Evolutionary conservation across 441 rosid species (phyloP), one percentile per base, ranked within the genome.

Genomic region (Metrosideros polymorpha): DNA sequence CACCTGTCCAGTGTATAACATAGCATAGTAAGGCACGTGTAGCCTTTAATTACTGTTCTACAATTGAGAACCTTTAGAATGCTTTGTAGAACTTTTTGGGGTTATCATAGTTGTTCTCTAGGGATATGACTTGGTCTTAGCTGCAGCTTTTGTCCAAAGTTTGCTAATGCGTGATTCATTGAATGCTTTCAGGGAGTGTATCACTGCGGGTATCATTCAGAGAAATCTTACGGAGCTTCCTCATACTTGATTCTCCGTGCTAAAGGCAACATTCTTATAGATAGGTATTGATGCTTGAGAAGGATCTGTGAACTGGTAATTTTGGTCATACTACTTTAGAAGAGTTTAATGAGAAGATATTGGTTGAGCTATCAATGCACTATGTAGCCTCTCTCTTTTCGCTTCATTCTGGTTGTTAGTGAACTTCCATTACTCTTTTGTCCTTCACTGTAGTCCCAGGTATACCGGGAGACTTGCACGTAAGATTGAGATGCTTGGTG

Each of bases 171-270:
- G 15, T 71, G 15, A 22, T 71, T 71, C n/a, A 39, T 71, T 19
- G 43, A 84, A 59, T 42, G 51, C 84, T 83, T 89, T 85, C 91
- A 94, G 96, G 96, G 94, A 9, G 90, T 94, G 55, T 93, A 90
- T 84, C 96, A 94, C 85, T 94, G 95, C 86, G 96, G 96, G 19
- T 93, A 93, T 89, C 96, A 94, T 90, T 93, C 96, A 66, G 92
- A 91, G 87, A 92, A 94, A 79, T 93, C 96, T 30, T 94, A 39
- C 2, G 96, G 96, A 87, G 96, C 96, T 84, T 66, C 95, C 55
- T 86, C 95, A 82, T 94, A 88, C 88, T 86, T 94, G 91, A 92
- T 94, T 35, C 86, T 93, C 86, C 95, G 84, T 57, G 91, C 88
- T 47, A 92, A 93, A 84, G 96, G 95, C 89, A 93, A 94, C 89